These are phyloP conservation scores for Gyrodon lividus DNA, from an alignment of 768 basidiomycete genomes.

Conservation along the genomic window DNA sequence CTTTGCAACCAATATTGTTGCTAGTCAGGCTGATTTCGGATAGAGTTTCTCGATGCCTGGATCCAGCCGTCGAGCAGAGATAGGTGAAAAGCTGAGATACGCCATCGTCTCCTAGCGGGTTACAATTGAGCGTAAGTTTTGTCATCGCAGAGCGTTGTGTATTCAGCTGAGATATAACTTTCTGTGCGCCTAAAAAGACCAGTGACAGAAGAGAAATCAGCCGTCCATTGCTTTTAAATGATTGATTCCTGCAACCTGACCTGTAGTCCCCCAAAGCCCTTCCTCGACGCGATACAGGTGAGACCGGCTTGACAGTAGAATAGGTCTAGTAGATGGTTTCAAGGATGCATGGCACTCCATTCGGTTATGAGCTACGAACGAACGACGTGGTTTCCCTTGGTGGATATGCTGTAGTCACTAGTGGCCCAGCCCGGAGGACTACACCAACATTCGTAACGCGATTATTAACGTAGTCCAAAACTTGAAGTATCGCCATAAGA, in stretches of 20 bases:
- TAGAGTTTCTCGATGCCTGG: conserved; percentile 40
- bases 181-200: conserved; percentile 44
- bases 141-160: conserved; percentile 42
- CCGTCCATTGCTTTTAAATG: too few species aligned
- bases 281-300: conserved; percentile 19
- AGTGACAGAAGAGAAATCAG: conserved; percentile 4
- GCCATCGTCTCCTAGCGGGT: conserved; percentile 57
- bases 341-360: conserved; percentile 16
- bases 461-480: background rate
- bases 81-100: conserved; percentile 53
- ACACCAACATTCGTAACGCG: too few species aligned
- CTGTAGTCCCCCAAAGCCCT: conserved; percentile 22
- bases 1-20: conserved; percentile 52
- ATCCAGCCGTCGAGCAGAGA: conserved; percentile 48
- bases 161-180: conserved; percentile 47
- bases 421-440: too few species aligned
- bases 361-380: background rate
- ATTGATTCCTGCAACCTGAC: conserved; percentile 9
- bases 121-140: conserved; percentile 55
- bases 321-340: conserved; percentile 1
- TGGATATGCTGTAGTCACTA: background rate
- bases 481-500: too few species aligned
- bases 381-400: background rate
- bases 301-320: conserved; percentile 15
- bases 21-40: conserved; percentile 56